A percentile compares a stretch with the other conserved stretches of the same genome.
These are phyloP conservation scores for Mercurialis annua DNA, from an alignment of 345 rosid species.

Conservation along the genomic window DNA sequence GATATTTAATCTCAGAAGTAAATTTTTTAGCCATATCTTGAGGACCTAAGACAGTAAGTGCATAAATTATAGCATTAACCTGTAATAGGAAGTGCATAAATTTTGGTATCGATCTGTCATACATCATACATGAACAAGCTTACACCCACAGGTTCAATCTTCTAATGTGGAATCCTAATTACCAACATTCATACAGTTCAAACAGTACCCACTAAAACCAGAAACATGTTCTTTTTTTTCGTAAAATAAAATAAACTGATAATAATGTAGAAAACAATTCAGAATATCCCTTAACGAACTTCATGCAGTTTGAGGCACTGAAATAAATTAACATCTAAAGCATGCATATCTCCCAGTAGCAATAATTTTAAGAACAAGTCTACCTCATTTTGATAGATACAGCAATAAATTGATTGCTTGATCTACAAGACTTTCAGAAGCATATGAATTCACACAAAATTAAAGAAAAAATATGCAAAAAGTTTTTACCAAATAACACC, in stretches of 20 bases:
- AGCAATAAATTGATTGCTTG: not conserved
- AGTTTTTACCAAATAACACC: not conserved
- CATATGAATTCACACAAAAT: not conserved
- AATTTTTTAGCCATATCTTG: not conserved
- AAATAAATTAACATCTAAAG: not conserved
- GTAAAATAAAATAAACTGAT: not conserved
- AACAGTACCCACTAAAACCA: not conserved
- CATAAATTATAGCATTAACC: not conserved
- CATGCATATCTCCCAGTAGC: too few relatives aligned
- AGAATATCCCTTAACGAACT: not conserved
- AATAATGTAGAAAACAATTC: not conserved
- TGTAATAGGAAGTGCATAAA: not conserved
- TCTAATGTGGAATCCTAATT: not conserved
- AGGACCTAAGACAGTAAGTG: not conserved
- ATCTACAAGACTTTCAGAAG: not conserved
- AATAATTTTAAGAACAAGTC: too few relatives aligned
- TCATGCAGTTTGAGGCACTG: not conserved
- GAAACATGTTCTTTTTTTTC: not conserved
- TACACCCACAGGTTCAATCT: not conserved
- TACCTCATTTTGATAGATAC: not conserved
- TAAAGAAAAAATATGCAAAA: not conserved
- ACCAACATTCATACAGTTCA: not conserved
- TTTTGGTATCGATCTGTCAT: too few relatives aligned
- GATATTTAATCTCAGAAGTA: not conserved
- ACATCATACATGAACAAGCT: not conserved